Base-by-base conservation (phyloP, 768 basidiomycete genomes). In the Pulveroboletus sp. region DNA sequence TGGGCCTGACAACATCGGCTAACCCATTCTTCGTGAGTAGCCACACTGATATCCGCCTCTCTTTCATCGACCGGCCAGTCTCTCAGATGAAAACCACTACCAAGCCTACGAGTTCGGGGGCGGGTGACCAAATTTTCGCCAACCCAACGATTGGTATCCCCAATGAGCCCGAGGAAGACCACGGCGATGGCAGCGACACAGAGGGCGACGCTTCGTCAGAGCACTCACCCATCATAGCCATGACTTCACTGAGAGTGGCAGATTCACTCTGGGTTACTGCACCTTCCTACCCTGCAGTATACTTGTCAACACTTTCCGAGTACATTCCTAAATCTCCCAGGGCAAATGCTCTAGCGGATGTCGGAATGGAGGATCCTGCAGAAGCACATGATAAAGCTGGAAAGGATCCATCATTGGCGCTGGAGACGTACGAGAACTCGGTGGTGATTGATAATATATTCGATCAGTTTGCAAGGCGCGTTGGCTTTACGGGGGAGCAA, bases 351-450 rank as follows among this genome's bases (percentile, higher is more conserved):
- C 70, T 75, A 1, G 61, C 75, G 3, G 73, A 67, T 14, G 62
- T 44, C 8, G 54, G 60, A 6, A 69, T 75, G 17, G 72, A 74
- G 9, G 70, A 82, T 33, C 69, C 73, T 21, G 73, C 75, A 26
- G 69, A 71, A 24, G 67, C 62, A 18, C 71, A 71, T 21, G 70
- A 73, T 38, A 75, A 68, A 58, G 69, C 69, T 26, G 69, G 73
- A 48, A 73, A 78, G 49, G 76, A 78, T 56, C 68, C 74, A 18
- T 70, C 69, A 14, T 88, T 85, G 90, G 66, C 73, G 10, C 69
- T 79, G 6, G 93, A 95, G 65, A 73, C 77, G 17, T 95, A 90
- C 63, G 93, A 93, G 69, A 84, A 87, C 61, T 86, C 86, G 12
- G 62, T 87, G 42, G 74, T 86, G 39, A 74, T 89, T 38, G 94